phyloP scores from a whole-genome alignment of 2,329 filamentous ascomycete genomes.

The Calonectria pseudoreteaudii region DNA sequence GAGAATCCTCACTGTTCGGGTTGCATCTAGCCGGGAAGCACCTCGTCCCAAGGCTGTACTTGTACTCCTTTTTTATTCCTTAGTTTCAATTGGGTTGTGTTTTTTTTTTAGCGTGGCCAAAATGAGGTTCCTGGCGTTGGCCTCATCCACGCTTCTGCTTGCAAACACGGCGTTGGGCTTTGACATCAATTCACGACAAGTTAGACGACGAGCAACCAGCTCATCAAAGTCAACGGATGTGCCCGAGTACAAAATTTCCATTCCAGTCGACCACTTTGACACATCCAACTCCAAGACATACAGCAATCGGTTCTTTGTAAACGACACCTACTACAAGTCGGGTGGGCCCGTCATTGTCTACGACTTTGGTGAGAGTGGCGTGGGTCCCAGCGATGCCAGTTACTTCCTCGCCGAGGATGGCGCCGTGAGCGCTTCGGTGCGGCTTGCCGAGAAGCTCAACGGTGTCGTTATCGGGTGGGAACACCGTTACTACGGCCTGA shows the following conservation, averaged over 20 bases:
- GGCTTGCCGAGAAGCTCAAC: slow-evolving; percentile 35
- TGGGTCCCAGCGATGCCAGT: slow-evolving; percentile 9
- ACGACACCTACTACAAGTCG: slow-evolving; percentile 38
- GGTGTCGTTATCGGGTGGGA: slow-evolving; percentile 40
- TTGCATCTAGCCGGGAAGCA: neutral
- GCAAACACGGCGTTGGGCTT: slow-evolving; percentile 12
- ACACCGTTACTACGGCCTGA: slow-evolving; percentile 43
- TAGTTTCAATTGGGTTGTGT: neutral
- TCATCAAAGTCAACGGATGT: neutral
- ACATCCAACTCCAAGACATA: slow-evolving; percentile 32
- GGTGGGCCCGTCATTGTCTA: slow-evolving; percentile 40
- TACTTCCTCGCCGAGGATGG: slow-evolving; percentile 22
- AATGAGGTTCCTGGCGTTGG: slow-evolving; percentile 16
- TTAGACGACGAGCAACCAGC: neutral
- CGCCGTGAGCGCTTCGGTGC: slow-evolving; percentile 26
- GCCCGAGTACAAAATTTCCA: slow-evolving; percentile 16
- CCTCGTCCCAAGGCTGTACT: too few species aligned
- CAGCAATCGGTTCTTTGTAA: slow-evolving; percentile 37
- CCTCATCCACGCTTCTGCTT: slow-evolving; percentile 11
- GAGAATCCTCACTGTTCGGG: neutral
- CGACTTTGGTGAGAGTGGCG: slow-evolving; percentile 36
- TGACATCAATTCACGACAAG: slow-evolving; percentile 1
- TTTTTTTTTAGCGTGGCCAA: neutral
- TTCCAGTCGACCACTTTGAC: slow-evolving; percentile 40
- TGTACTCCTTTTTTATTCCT: too few species aligned